phyloP scores from a whole-genome alignment of 78 protist species.

The Acrasis kona region DNA sequence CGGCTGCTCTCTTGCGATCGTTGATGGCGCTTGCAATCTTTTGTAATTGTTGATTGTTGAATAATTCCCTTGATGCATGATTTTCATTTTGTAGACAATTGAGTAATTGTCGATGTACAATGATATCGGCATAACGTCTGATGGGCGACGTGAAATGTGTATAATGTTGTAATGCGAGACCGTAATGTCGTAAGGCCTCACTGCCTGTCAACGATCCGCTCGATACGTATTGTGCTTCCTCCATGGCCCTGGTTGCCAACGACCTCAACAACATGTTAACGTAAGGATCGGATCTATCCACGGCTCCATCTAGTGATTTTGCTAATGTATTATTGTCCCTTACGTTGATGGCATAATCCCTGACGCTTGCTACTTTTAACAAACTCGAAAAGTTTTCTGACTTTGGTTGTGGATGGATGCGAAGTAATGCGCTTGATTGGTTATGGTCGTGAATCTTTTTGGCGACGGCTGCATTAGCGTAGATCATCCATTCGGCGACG shows the following conservation, averaged over 20 bases:
- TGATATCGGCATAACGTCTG: slow-evolving; percentile 61
- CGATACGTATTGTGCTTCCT: slow-evolving; percentile 73
- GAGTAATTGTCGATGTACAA: slow-evolving; percentile 25
- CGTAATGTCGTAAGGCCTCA: slow-evolving; percentile 78
- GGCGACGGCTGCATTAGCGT: slow-evolving; percentile 86
- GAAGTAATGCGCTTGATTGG: slow-evolving; percentile 51
- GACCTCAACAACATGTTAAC: slow-evolving; percentile 68
- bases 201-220: slow-evolving; percentile 25
- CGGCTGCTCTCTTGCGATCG: neutral
- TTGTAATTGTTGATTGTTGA: neutral
- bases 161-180: slow-evolving; percentile 82
- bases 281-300: slow-evolving; percentile 37
- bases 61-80: neutral
- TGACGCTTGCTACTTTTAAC: neutral
- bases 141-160: slow-evolving; percentile 99
- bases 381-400: slow-evolving; percentile 12
- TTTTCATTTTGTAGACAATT: too few species aligned
- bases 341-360: neutral
- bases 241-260: slow-evolving; percentile 77
- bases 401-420: slow-evolving; percentile 69
- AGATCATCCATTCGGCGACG: slow-evolving; percentile 90
- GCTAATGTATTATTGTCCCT: slow-evolving; percentile 29
- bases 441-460: slow-evolving; percentile 30
- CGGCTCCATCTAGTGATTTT: slow-evolving; percentile 42
- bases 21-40: neutral